A percentile compares a stretch with the other conserved stretches of the same genome.
Conservation (phyloP, 2,329 filamentous ascomycete genomes). For the Eutypa lata region DNA sequence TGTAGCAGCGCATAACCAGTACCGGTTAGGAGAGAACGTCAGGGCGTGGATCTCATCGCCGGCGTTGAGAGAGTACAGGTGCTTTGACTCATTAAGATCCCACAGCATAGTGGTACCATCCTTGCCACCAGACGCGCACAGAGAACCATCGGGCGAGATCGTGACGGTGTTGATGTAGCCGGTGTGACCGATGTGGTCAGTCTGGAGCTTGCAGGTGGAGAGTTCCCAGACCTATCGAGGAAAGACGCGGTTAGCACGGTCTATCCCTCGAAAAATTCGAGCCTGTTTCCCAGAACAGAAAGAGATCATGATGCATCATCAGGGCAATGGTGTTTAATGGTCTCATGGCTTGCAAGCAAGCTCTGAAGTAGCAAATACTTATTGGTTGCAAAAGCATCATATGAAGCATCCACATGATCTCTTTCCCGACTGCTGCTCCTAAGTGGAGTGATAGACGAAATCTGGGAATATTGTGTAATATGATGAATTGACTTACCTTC, state of each 20-base stretch:
- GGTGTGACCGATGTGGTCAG: slow-evolving; percentile 99
- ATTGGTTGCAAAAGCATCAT: slow-evolving; percentile 87
- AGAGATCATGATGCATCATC: slow-evolving; percentile 45
- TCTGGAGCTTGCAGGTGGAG: slow-evolving; percentile 98
- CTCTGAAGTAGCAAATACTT: slow-evolving; percentile 99
- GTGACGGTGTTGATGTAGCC: slow-evolving; percentile 99
- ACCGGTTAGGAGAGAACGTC: slow-evolving; percentile 99
- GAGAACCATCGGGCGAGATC: slow-evolving; percentile 98
- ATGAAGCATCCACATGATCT: slow-evolving; percentile 38
- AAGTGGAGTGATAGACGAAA: slow-evolving; percentile 1
- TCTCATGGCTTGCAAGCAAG: slow-evolving; percentile 87
- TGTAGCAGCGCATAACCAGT: slow-evolving; percentile 99
- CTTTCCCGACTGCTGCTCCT: slow-evolving; percentile 2
- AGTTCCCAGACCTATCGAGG: slow-evolving; percentile 92
- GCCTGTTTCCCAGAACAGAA: background rate
- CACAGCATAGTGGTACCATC: slow-evolving; percentile 99
- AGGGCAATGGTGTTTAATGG: slow-evolving; percentile 88
- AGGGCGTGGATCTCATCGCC: slow-evolving; percentile 99
- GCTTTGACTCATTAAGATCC: slow-evolving; percentile 99
- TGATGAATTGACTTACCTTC: slow-evolving; percentile 65
- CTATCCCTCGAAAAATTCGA: background rate
- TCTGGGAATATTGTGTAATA: too few species aligned
- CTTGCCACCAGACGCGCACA: slow-evolving; percentile 98
- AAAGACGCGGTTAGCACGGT: background rate
- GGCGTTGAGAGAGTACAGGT: slow-evolving; percentile 99